Percentiles rank a stretch among this genome's conserved stretches.
Conservation (phyloP, 768 basidiomycete species). For the Trametes cubensis region DNA sequence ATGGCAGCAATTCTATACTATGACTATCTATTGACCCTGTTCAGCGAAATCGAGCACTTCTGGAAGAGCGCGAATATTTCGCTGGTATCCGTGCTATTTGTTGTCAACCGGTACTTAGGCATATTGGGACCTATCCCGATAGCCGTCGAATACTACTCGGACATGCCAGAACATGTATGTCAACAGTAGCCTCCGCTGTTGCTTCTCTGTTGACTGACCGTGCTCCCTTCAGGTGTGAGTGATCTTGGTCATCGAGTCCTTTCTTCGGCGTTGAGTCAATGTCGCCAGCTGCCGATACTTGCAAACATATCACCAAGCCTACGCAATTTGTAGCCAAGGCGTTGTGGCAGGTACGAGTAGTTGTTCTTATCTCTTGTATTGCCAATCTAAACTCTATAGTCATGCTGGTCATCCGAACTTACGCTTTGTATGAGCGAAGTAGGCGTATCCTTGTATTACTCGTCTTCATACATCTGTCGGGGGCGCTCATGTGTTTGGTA, state of each 20-base stretch:
- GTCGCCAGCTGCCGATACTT: conserved; percentile 11
- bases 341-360: conserved; percentile 16
- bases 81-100: conserved; percentile 26
- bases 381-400: conserved; percentile 8
- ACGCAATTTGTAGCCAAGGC: conserved; percentile 10
- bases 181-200: not conserved
- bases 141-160: conserved; percentile 11
- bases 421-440: conserved; percentile 32
- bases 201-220: not conserved
- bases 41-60: conserved; percentile 46
- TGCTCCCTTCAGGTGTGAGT: not conserved
- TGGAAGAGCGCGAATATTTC: conserved; percentile 38
- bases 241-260: not conserved
- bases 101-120: conserved; percentile 29
- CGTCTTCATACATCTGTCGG: conserved; percentile 8
- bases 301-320: conserved; percentile 21
- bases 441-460: conserved; percentile 23
- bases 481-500: conserved; percentile 12
- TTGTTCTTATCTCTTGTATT: not conserved
- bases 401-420: conserved; percentile 29
- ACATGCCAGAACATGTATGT: conserved; percentile 13
- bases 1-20: conserved; percentile 39
- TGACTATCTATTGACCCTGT: conserved; percentile 51
- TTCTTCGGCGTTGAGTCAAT: not conserved
- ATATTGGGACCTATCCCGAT: conserved; percentile 30